Percentiles rank a stretch among this genome's conserved stretches.
Conservation (phyloP, 208 protist species). For the Trypanosoma cruzi region DNA sequence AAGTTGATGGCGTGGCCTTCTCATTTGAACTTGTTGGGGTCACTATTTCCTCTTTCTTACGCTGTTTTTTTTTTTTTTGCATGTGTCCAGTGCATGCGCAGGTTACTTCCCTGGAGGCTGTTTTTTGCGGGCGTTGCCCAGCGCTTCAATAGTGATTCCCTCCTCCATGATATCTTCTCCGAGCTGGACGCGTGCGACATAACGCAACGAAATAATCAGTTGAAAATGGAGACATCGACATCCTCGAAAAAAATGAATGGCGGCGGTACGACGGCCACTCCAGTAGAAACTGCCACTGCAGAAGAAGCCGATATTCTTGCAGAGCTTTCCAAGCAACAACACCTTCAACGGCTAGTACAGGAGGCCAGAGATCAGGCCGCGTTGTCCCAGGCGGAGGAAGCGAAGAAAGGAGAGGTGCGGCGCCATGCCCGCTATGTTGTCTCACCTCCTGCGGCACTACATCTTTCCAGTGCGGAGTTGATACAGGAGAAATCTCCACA, state of each 20-base stretch:
- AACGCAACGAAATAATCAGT: conserved; percentile 7
- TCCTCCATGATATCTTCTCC: conserved; percentile 34
- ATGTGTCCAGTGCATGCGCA: conserved; percentile 19
- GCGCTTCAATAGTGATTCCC: conserved; percentile 16
- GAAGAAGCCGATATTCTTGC: conserved; percentile 27
- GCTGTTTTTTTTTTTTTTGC: conserved; percentile 13
- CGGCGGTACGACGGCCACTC: not conserved
- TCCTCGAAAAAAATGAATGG: conserved; percentile 1
- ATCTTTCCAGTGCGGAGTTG: conserved; percentile 64
- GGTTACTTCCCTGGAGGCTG: conserved; percentile 1
- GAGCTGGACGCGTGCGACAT: conserved; percentile 33
- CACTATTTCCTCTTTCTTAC: not conserved
- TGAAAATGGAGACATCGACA: not conserved
- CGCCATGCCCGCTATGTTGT: conserved; percentile 41
- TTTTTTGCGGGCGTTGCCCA: conserved; percentile 11
- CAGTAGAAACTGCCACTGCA: not conserved
- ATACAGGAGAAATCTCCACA: conserved; percentile 78
- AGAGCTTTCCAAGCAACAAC: conserved; percentile 28
- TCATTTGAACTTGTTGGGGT: not conserved
- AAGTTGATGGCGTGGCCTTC: not conserved
- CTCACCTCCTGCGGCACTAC: conserved; percentile 47
- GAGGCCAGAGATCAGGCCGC: conserved; percentile 46
- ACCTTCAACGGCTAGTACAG: conserved; percentile 33
- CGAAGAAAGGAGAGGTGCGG: conserved; percentile 10
- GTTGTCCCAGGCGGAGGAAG: conserved; percentile 34